A percentile compares a stretch with the other conserved stretches of the same genome.
Conservation (phyloP, 179 eudicot species). For the Silene vulgaris region DNA sequence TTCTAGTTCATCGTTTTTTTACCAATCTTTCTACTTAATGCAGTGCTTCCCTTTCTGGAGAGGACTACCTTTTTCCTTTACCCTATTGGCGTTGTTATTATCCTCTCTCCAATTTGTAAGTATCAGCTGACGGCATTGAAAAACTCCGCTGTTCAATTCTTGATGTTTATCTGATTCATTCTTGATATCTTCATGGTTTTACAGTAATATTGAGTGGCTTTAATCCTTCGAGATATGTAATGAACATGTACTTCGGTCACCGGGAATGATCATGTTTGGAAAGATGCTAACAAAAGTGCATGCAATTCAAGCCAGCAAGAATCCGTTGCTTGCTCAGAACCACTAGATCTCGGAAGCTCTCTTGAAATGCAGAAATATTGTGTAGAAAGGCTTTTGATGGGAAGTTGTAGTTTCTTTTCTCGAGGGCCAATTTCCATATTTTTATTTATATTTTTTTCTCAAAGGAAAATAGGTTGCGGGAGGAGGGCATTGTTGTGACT, state of each 20-base stretch:
- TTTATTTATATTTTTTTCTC: not conserved
- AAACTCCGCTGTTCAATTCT: constrained; percentile 4
- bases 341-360: constrained; percentile 1
- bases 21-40: constrained; percentile 22
- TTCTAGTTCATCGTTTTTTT: not conserved
- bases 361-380: constrained; percentile 17
- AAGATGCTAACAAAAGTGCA: constrained; percentile 21
- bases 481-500: constrained; percentile 20
- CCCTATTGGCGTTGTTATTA: constrained; percentile 76
- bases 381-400: constrained; percentile 1
- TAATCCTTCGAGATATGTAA: constrained; percentile 86
- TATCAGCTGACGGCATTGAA: constrained; percentile 14
- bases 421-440: constrained; percentile 16
- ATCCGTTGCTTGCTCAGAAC: constrained; percentile 1
- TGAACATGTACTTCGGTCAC: constrained; percentile 82
- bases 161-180: constrained; percentile 19
- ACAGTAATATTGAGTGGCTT: constrained; percentile 84
- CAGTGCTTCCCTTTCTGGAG: constrained; percentile 96
- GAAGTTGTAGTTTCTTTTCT: constrained; percentile 24
- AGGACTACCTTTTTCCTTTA: constrained; percentile 88
- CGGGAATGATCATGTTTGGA: constrained; percentile 32
- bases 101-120: constrained; percentile 92
- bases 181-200: constrained; percentile 14
- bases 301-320: constrained; percentile 18
- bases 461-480: constrained; percentile 25